Evolutionary conservation across 768 basidiomycete genomes (phyloP), one percentile per base, ranked within the genome.

Genomic region (Leccinum ochraceum): DNA sequence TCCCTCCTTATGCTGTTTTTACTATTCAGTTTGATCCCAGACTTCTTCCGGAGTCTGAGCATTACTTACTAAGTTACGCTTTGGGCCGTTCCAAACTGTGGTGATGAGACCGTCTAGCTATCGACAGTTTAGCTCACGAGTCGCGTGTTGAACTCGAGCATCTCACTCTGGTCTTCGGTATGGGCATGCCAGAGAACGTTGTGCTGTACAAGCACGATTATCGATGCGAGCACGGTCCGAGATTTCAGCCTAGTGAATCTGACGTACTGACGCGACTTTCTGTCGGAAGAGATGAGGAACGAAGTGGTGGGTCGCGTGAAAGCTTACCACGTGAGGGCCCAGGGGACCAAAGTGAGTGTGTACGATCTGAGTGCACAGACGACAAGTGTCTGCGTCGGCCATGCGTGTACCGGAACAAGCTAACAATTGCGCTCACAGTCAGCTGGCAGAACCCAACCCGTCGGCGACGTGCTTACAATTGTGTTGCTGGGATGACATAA

Each of bases 181-280:
- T 82, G 82, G 10, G 88, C 83, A 69, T 94, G 92, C 91, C 94
- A 95, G 49, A 95, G 79, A 50, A 97, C 75, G 74, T 97, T 95
- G 71, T 98, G 95, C 71, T 98, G 95, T 17, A 95, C 86, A 55
- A 89, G 86, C 13, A 88, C 82, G 2, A 97, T 78, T n/a, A 95
- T 76, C 20, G 86, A 81, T 28, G 87, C 86, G 56, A 89, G 86
- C 14, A 88, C 82, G 2, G 81, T 85, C 26, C 87, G 85, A 8
- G 86, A 81, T 66, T 86, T 89, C 28, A 93, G 74, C 30, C 77
- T 79, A 1, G 93, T 85, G 69, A 86, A 86, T 34, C 89, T 86
- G 36, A 87, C 78, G 54, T 95, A 70, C 65, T 90, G 84, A 86
- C 22, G 87, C 86, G 59, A 95, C 82, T 72, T 82, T 85, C 94